Conservation (phyloP, 2,329 filamentous ascomycete genomes). For the Xylogone sp. region DNA sequence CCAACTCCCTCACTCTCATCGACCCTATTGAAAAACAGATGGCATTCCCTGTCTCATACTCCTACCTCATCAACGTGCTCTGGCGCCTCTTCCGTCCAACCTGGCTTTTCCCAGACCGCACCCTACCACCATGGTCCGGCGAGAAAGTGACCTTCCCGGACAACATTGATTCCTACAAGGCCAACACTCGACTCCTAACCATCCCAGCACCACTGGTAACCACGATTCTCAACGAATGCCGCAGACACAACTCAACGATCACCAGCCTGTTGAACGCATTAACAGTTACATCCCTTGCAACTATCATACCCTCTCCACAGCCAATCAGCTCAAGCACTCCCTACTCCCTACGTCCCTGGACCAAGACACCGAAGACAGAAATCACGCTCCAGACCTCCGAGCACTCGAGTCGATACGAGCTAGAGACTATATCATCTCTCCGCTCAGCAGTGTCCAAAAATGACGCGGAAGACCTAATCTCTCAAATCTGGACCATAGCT, state of each 20-base stretch:
- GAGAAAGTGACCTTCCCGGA: constrained; percentile 31
- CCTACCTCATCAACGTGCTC: constrained; percentile 37
- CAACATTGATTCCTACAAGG: constrained; percentile 14
- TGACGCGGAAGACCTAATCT: constrained; percentile 11
- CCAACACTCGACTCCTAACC: constrained; percentile 6
- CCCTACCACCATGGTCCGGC: constrained; percentile 36
- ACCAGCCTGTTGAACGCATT: constrained; percentile 47
- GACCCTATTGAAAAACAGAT: constrained; percentile 15
- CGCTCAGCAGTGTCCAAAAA: constrained; percentile 25
- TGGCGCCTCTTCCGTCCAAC: constrained; percentile 37
- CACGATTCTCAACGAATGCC: constrained; percentile 6
- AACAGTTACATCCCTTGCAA: constrained; percentile 36
- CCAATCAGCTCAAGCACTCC: constrained; percentile 38
- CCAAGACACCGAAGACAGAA: constrained; percentile 12
- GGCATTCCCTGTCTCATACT: constrained; percentile 31
- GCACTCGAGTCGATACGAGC: constrained; percentile 15
- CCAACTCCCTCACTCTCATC: constrained; percentile 20
- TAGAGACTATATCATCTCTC: constrained; percentile 6
- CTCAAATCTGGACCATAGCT: constrained; percentile 37
- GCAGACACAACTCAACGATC: constrained; percentile 37
- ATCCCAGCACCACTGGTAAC: constrained; percentile 4
- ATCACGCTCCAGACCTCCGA: constrained; percentile 30
- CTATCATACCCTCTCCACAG: constrained; percentile 31
- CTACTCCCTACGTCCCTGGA: constrained; percentile 38
- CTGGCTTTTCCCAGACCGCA: constrained; percentile 27